A percentile compares a stretch with the other conserved stretches of the same genome.
Conservation (phyloP, 768 basidiomycete species). For the Boletus coccyginus region DNA sequence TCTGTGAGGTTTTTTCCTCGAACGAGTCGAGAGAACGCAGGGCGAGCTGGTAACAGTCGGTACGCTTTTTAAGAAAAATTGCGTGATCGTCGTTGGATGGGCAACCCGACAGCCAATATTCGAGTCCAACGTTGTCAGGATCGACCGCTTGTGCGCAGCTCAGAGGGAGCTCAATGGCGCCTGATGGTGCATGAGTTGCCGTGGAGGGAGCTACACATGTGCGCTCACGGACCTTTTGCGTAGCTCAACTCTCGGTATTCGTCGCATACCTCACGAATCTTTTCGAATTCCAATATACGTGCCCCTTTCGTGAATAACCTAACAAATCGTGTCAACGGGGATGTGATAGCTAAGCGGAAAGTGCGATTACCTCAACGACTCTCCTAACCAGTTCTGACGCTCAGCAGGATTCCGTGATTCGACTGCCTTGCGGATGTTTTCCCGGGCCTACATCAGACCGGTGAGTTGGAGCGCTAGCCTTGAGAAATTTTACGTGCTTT, state of each 20-base stretch:
- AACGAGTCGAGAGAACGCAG: conserved; percentile 79
- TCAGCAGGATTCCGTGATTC: conserved; percentile 75
- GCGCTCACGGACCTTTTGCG: conserved; percentile 60
- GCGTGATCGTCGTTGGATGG: conserved; percentile 58
- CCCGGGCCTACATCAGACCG: conserved; percentile 65
- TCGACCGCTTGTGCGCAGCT: conserved; percentile 80
- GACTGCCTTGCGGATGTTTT: conserved; percentile 87
- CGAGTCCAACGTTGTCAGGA: conserved; percentile 66
- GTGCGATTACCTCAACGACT: conserved; percentile 72
- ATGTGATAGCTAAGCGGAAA: background rate
- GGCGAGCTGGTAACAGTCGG: conserved; percentile 78
- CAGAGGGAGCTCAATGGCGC: conserved; percentile 82
- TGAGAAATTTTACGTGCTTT: conserved; percentile 53
- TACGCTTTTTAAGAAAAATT: conserved; percentile 56
- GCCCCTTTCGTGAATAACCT: conserved; percentile 91
- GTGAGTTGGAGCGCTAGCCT: conserved; percentile 3
- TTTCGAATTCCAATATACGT: conserved; percentile 77
- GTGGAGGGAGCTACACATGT: background rate
- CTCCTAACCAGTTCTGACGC: conserved; percentile 74
- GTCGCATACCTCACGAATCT: conserved; percentile 81
- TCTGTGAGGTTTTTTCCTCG: conserved; percentile 56
- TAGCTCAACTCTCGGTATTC: conserved; percentile 86
- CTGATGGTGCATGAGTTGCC: conserved; percentile 35
- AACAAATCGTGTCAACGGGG: conserved; percentile 6
- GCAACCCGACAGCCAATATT: conserved; percentile 70